Conservation (phyloP, 345 rosid species). For the Citrus sp. region DNA sequence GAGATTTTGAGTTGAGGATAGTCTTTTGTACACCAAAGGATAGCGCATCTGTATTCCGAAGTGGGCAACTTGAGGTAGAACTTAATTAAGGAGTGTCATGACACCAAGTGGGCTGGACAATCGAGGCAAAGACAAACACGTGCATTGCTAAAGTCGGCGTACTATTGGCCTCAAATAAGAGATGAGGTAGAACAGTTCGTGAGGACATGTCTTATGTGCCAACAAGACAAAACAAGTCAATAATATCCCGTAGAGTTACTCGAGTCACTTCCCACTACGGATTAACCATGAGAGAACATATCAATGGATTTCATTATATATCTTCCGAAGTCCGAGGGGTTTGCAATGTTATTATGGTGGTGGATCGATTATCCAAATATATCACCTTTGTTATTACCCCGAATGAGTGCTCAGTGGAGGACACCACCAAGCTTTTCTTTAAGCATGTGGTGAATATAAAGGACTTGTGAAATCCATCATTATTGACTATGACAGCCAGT, state of each 20-base stretch:
- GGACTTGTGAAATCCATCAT: not conserved
- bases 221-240: not conserved
- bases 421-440: not conserved
- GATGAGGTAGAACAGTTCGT: not conserved
- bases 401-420: not conserved
- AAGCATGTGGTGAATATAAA: not conserved
- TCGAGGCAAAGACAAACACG: accelerated
- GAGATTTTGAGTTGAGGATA: not conserved
- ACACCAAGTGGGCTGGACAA: not conserved
- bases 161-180: not conserved
- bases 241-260: not conserved
- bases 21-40: not conserved
- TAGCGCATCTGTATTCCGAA: accelerated
- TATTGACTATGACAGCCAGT: not conserved
- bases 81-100: not conserved
- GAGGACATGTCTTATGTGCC: not conserved
- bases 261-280: not conserved
- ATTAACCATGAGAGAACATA: not conserved
- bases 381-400: accelerated
- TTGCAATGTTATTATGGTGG: not conserved
- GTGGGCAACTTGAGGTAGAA: not conserved
- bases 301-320: not conserved
- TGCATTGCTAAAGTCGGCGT: not conserved
- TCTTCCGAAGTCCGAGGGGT: not conserved
- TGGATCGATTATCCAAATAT: not conserved